phyloP scores from a whole-genome alignment of 225 moss, liverwort and hornwort species.

The Marchantia paleacea region DNA sequence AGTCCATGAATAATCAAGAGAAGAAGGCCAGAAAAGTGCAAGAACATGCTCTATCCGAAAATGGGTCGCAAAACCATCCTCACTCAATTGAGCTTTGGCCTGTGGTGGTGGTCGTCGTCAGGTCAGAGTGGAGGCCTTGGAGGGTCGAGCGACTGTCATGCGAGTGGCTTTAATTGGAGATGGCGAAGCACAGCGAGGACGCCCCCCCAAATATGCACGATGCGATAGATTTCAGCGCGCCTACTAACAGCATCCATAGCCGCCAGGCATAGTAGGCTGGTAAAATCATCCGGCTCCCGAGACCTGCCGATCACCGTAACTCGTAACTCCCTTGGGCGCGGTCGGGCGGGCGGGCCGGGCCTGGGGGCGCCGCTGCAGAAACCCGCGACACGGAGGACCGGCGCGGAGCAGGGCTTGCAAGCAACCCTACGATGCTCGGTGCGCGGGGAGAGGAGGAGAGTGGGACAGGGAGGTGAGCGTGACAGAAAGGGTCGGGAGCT shows the following conservation, averaged over 20 bases:
- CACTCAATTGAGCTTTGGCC: too few species aligned
- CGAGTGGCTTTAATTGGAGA: not conserved
- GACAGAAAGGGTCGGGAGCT: not conserved
- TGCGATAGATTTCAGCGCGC: not conserved
- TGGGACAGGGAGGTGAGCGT: constrained; percentile 3
- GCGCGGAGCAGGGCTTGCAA: not conserved
- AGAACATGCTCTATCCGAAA: too few species aligned
- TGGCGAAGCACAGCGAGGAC: not conserved
- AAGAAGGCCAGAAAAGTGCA: too few species aligned
- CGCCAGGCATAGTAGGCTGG: too few species aligned
- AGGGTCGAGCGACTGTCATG: not conserved
- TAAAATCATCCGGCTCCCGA: too few species aligned
- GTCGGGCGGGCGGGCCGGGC: not conserved
- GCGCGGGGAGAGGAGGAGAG: constrained; percentile 7
- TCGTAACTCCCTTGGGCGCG: not conserved
- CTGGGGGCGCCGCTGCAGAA: not conserved
- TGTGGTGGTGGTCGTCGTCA: too few species aligned
- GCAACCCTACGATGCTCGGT: constrained; percentile 21
- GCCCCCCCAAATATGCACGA: not conserved
- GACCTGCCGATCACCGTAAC: too few species aligned
- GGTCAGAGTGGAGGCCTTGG: too few species aligned
- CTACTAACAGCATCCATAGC: not conserved
- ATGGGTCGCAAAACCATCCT: too few species aligned
- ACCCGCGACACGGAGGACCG: not conserved
- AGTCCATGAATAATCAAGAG: too few species aligned